Base-by-base conservation (phyloP, 2,329 filamentous ascomycete species). In the Hymenoscyphus linearis region DNA sequence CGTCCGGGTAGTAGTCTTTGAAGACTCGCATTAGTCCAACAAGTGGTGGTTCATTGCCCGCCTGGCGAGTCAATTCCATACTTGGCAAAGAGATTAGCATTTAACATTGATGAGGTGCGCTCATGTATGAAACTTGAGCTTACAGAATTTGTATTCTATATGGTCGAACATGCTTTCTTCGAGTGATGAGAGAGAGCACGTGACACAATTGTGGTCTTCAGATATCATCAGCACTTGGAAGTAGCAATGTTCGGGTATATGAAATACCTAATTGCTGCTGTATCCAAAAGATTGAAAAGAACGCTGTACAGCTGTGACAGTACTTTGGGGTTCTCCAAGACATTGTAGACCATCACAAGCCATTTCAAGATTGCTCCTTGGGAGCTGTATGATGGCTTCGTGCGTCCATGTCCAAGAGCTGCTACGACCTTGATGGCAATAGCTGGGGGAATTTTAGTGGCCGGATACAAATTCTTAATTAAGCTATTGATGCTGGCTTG, bases 1-100 rank as follows among this genome's bases (percentile, higher is more conserved):
- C 90, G 72, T 96, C 91, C 0, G 91, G 91, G 69, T 93, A 96
- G 74, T 93, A 96, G 72, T 93, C 91, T 72, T 95, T 95, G 77
- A 88, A 96, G n/a, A 93, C 85, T 60, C 88, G 84, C 56, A 96
- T 77, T 18, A 96, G 78, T 2, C 89, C 89, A 40, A 89, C 80
- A 37, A 96, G 77, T 57, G 86, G 82, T 55, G 87, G 88, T 60
- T 96, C 91, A 69, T 89, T 88, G 18, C 87, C 87, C 4, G 80
- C 82, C 69, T 85, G 82, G 52, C 84, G 76, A 2, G 83, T 82
- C 36, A 87, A 72, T 40, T 78, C 78, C 64, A 88, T 77, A 56
- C 84, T 87, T 57, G 12, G 35, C 6, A 25, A 4, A 50, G 13
- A 13, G 0, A 12, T 50, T 25, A 50, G 44, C 18, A 50, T 22